Evolutionary conservation across 179 eudicot genomes (phyloP).

Genomic region (Spergularia azorica): DNA sequence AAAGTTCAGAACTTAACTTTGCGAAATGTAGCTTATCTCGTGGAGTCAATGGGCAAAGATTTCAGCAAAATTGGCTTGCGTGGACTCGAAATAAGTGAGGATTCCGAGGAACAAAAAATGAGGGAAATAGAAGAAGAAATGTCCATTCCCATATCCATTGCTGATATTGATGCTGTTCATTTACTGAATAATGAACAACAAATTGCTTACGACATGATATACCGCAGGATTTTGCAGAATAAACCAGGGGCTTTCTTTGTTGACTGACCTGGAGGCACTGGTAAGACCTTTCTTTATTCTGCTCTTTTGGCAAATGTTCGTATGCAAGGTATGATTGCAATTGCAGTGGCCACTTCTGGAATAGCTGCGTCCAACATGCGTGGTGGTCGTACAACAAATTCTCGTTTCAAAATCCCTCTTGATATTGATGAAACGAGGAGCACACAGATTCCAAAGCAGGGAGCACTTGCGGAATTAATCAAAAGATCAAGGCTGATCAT

Average conservation of each 20-base stretch:
- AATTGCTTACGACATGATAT: background rate
- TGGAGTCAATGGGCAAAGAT: no score
- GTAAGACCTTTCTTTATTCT: background rate
- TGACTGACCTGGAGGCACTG: background rate
- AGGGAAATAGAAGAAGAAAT: no score
- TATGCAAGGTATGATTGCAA: background rate
- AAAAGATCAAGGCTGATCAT: background rate
- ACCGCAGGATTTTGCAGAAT: no score
- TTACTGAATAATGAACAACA: background rate
- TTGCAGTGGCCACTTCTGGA: background rate
- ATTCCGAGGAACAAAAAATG: no score
- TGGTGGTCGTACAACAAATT: background rate
- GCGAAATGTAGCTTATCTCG: no score
- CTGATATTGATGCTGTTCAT: background rate
- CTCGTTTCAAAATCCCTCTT: constrained; percentile 23
- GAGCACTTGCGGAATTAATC: background rate
- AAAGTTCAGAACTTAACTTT: no score
- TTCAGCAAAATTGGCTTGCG: no score
- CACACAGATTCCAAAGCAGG: background rate
- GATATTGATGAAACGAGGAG: background rate
- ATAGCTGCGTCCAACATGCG: background rate
- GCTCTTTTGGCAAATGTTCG: background rate
- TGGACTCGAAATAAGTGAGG: no score
- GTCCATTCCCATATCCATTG: no score
- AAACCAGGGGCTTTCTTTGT: background rate